Evolutionary conservation across 2,329 filamentous ascomycete genomes (phyloP).

Genomic region (Alternaria sp.): DNA sequence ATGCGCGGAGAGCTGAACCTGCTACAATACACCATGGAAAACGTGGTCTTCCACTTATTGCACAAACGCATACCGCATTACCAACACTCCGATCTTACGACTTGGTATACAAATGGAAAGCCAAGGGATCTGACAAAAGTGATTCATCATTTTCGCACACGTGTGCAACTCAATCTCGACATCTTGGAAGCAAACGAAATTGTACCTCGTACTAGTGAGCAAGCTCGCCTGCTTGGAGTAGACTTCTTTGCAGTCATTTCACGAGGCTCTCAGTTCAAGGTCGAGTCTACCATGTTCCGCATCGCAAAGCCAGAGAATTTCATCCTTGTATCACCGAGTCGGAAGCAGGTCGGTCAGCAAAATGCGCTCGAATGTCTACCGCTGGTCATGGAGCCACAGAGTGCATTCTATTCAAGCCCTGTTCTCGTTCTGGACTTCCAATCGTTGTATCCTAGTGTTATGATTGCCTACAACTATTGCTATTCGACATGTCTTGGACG

Average conservation of each 20-base stretch:
- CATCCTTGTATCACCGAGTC: conserved; percentile 84
- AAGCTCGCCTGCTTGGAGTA: conserved; percentile 88
- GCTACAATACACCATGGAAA: conserved; percentile 95
- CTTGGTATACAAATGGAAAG: conserved; percentile 77
- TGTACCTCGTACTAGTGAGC: conserved; percentile 87
- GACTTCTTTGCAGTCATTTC: conserved; percentile 98
- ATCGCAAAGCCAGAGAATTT: conserved; percentile 98
- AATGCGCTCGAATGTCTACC: conserved; percentile 95
- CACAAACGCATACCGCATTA: conserved; percentile 90
- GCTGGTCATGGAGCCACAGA: conserved; percentile 96
- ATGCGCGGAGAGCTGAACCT: conserved; percentile 94
- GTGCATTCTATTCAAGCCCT: conserved; percentile 89
- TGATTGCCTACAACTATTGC: conserved; percentile 99
- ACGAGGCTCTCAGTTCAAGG: conserved; percentile 95
- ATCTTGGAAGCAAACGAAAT: conserved; percentile 91
- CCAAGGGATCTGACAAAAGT: conserved; percentile 74
- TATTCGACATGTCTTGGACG: conserved; percentile 95
- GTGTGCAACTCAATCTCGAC: conserved; percentile 83
- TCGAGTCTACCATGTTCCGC: conserved; percentile 97
- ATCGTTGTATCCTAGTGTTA: conserved; percentile 93
- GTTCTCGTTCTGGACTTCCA: conserved; percentile 94
- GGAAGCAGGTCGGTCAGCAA: conserved; percentile 89
- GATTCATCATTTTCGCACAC: conserved; percentile 75
- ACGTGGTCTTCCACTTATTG: conserved; percentile 88
- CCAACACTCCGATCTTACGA: conserved; percentile 75